A percentile compares a stretch with the other conserved stretches of the same genome.
Evolutionary conservation across 2,329 filamentous ascomycete genomes (phyloP).

Genomic region (Colletotrichum sp.): DNA sequence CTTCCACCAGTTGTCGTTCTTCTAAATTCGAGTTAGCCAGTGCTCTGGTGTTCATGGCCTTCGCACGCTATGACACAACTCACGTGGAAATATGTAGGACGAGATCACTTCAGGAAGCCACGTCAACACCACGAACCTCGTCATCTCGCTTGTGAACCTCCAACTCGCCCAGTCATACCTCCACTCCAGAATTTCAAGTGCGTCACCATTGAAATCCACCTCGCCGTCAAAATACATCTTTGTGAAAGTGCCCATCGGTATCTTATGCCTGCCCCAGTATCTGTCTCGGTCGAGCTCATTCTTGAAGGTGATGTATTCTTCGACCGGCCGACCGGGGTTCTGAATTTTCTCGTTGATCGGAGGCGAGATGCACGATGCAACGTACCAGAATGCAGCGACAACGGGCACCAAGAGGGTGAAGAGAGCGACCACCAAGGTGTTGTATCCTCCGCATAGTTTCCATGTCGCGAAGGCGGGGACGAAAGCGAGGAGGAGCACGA

Average conservation of each 20-base stretch:
- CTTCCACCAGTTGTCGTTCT: background rate
- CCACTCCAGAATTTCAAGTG: slow-evolving; percentile 81
- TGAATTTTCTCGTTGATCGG: slow-evolving; percentile 85
- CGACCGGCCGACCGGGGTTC: slow-evolving; percentile 77
- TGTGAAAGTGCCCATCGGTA: slow-evolving; percentile 84
- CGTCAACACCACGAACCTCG: slow-evolving; percentile 79
- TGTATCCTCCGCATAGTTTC: slow-evolving; percentile 78
- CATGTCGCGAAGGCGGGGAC: slow-evolving; percentile 78
- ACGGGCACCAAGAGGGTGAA: slow-evolving; percentile 73
- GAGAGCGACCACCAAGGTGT: slow-evolving; percentile 79
- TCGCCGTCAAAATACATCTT: slow-evolving; percentile 91
- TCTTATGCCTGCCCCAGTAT: slow-evolving; percentile 74
- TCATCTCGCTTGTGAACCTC: slow-evolving; percentile 77
- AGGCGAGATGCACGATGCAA: slow-evolving; percentile 75
- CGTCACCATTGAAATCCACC: slow-evolving; percentile 87
- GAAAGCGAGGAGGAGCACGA: slow-evolving; percentile 68
- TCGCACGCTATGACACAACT: slow-evolving; percentile 4
- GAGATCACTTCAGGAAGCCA: slow-evolving; percentile 84
- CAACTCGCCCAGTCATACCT: slow-evolving; percentile 91
- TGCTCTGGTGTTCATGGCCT: background rate
- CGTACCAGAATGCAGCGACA: slow-evolving; percentile 76
- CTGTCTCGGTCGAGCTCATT: slow-evolving; percentile 52
- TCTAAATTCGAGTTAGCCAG: background rate
- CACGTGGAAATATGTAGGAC: slow-evolving; percentile 74
- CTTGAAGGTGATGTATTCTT: slow-evolving; percentile 81